Evolutionary conservation across 129 eudicot genomes (phyloP), one percentile per base, ranked within the genome.

Genomic region (Flaveria linearis): DNA sequence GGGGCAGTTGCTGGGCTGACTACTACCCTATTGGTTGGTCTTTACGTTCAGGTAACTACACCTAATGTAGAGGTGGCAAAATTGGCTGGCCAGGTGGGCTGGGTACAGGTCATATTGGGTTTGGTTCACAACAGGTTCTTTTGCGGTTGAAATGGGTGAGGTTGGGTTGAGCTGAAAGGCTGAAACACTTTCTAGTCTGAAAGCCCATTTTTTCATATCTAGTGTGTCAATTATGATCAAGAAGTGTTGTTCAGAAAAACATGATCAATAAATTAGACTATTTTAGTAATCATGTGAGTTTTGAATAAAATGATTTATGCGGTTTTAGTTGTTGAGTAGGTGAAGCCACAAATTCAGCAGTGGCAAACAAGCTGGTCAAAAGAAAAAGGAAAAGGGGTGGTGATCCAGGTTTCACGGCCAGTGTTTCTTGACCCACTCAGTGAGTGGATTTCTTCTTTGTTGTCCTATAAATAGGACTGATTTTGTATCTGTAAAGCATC

Each of bases 1-100:
- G 99, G 99, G 75, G 96, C 97, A 39, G 91, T 95, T 78, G 96
- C 97, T 73, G 99, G 99, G 68, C 96, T 95, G 74, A 91, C 99
- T 9, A 95, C 99, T 9, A 89, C 97, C 71, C 94, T 95, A 50
- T 72, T 95, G 52, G 97, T 91, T 81, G 99, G 99, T 66, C 95
- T 95, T 39, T 95, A 95, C 61, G 99, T 95, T 82, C 99, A 95
- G 99, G 99, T 89, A 79, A 74, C 66, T 2, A 36, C 12, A 2
- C 60, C 45, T 75, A 33, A 51, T 57, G 2, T 78, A 22, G 1
- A 25, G 45, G 67, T 56, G 67, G 13, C 18, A 4, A 73, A 52
- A 36, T 18, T 63, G 41, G 55, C 51, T 1, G 62, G 25, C 15
- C 28, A 50, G 2, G 3, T 18, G 11, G 15, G 41, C 36, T 4